Conservation (phyloP, 768 basidiomycete species). For the Tricholoma hemisulphureum region DNA sequence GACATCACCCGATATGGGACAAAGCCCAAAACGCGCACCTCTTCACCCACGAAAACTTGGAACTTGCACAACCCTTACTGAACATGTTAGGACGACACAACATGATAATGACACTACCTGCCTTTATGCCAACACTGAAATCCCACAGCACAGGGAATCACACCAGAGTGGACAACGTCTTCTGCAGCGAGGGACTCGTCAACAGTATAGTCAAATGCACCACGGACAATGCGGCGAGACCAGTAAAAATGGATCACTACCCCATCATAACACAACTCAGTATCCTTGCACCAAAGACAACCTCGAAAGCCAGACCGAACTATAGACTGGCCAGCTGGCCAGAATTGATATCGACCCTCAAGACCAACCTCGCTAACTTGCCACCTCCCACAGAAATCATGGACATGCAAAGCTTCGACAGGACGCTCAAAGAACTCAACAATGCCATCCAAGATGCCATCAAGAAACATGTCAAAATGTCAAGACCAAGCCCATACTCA, state of each 20-base stretch:
- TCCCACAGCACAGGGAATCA: too few relatives aligned
- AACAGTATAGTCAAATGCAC: not conserved
- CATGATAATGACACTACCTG: too few relatives aligned
- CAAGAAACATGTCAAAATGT: not conserved
- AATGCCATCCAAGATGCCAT: not conserved
- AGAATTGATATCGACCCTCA: not conserved
- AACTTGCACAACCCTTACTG: too few relatives aligned
- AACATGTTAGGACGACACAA: too few relatives aligned
- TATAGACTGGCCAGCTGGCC: not conserved
- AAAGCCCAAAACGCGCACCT: too few relatives aligned
- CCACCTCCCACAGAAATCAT: not conserved
- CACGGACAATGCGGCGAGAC: not conserved
- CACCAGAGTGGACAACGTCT: too few relatives aligned
- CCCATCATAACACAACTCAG: not conserved
- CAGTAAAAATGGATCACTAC: not conserved
- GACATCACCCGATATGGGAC: too few relatives aligned
- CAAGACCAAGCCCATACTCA: constrained; percentile 9
- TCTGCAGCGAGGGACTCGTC: not conserved
- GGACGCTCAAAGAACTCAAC: not conserved
- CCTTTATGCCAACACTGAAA: too few relatives aligned
- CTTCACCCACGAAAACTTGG: too few relatives aligned
- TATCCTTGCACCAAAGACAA: not conserved
- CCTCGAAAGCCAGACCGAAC: not conserved
- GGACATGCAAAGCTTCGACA: not conserved
- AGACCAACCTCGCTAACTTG: not conserved